Conservation (phyloP, 2,329 filamentous ascomycete genomes). For the Phoma herbarum region DNA sequence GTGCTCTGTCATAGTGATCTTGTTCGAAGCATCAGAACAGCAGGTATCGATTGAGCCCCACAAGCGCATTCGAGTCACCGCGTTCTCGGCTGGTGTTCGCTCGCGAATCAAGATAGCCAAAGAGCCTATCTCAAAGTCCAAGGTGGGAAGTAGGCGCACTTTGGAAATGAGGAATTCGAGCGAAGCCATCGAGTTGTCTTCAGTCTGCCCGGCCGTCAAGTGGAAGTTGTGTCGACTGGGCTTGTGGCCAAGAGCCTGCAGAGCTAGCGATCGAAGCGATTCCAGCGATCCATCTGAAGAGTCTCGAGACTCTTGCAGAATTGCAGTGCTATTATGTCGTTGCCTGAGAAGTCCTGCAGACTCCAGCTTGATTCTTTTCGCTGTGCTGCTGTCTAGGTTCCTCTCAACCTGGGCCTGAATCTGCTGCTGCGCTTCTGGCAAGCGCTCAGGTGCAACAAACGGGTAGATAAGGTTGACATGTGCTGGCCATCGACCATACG, state of each 20-base stretch:
- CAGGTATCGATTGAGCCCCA: conserved; percentile 62
- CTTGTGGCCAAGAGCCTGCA: conserved; percentile 39
- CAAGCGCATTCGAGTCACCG: conserved; percentile 62
- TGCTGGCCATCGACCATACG: conserved; percentile 69
- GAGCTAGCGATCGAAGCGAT: conserved; percentile 28
- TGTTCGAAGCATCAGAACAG: neutral
- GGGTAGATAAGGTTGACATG: conserved; percentile 74
- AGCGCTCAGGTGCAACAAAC: conserved; percentile 62
- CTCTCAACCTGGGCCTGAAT: conserved; percentile 50
- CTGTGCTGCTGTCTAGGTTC: conserved; percentile 4
- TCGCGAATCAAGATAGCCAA: conserved; percentile 65
- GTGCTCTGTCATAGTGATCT: conserved; percentile 18
- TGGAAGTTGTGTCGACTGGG: conserved; percentile 54
- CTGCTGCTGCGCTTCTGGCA: conserved; percentile 56
- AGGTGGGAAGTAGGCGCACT: conserved; percentile 56
- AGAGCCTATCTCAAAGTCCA: conserved; percentile 60
- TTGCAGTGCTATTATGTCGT: conserved; percentile 59
- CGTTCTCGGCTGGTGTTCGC: conserved; percentile 35
- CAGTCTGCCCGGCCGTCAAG: conserved; percentile 69
- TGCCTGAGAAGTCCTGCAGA: conserved; percentile 60
- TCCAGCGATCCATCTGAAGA: conserved; percentile 19
- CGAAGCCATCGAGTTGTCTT: conserved; percentile 56
- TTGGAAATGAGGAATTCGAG: conserved; percentile 64
- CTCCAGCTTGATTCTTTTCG: conserved; percentile 44
- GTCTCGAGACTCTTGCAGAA: conserved; percentile 28